Evolutionary conservation across 345 rosid species (phyloP), one percentile per base, ranked within the genome.

Genomic region (Atalantia buxifolia): DNA sequence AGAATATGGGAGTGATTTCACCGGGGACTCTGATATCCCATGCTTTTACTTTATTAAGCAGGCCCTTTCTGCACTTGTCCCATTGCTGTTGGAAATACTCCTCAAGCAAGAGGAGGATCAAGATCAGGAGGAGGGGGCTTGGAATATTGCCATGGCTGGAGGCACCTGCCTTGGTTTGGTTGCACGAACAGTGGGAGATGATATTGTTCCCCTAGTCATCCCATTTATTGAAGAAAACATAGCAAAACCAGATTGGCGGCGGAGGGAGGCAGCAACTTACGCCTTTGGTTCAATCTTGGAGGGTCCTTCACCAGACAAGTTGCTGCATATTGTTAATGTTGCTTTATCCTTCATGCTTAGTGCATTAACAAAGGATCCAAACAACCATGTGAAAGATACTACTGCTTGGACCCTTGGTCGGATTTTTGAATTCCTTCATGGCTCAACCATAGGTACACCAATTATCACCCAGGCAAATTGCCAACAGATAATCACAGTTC

Each of bases 61-160:
- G 83, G 91, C 93, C 4, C 88, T 90, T 67, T 85, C 88, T 64
- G 93, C 84, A 4, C 93, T 90, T 61, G 90, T 90, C 33, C 90
- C 91, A 50, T 78, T 88, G 59, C 71, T 90, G 79, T 77, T 90
- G 84, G 93, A 90, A 82, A 88, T 90, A 5, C 91, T 90, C 4
- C 89, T 90, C 21, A 90, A 88, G 88, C 93, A 90, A 77, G 93
- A 88, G 79, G 93, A 90, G 74, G 93, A 88, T 81, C 93, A 90
- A 76, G 93, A 87, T 77, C 86, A 88, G 86, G 93, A 90, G 79
- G 93, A 90, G 81, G 91, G 90, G 31, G 93, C 93, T 21, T 90
- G 93, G 93, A 88, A 90, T 79, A 88, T 90, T 59, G 90, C 93
- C 24, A 90, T 82, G 85, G 85, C 85, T 4, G 85, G 85, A 56